phyloP scores from a whole-genome alignment of 169 alveolate species.

The Theileria orientalis region DNA sequence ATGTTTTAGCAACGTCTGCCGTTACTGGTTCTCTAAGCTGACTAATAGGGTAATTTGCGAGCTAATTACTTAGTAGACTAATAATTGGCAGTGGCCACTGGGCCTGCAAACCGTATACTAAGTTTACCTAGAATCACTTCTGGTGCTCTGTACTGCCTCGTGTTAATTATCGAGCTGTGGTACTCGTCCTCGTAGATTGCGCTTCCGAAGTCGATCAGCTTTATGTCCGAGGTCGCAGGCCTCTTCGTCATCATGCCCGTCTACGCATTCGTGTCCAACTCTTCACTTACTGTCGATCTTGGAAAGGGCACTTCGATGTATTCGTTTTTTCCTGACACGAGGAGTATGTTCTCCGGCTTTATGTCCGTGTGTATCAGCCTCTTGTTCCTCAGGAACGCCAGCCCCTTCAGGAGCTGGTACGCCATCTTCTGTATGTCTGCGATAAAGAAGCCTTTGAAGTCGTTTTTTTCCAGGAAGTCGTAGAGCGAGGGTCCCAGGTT shows the following conservation, averaged over 20 bases:
- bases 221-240: slow-evolving; percentile 85
- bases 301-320: slow-evolving; percentile 70
- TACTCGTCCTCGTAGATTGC: slow-evolving; percentile 95
- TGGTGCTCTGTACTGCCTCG: slow-evolving; percentile 98
- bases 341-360: slow-evolving; percentile 95
- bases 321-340: slow-evolving; percentile 71
- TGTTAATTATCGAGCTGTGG: slow-evolving; percentile 94
- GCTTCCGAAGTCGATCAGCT: slow-evolving; percentile 98
- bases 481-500: slow-evolving; percentile 92
- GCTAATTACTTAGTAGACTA: no score
- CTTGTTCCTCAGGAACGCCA: slow-evolving; percentile 87
- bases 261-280: not conserved
- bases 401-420: slow-evolving; percentile 87
- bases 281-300: slow-evolving; percentile 56
- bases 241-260: slow-evolving; percentile 72
- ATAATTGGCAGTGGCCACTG: not conserved
- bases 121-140: slow-evolving; percentile 92
- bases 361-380: slow-evolving; percentile 97
- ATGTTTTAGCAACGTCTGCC: not conserved
- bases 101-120: slow-evolving; percentile 49
- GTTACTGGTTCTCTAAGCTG: no score
- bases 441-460: slow-evolving; percentile 90
- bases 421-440: slow-evolving; percentile 90
- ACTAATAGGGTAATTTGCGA: no score
- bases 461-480: slow-evolving; percentile 90